Evolutionary conservation across 768 basidiomycete species (phyloP).

Genomic region (Peribolospora kevripleyi): DNA sequence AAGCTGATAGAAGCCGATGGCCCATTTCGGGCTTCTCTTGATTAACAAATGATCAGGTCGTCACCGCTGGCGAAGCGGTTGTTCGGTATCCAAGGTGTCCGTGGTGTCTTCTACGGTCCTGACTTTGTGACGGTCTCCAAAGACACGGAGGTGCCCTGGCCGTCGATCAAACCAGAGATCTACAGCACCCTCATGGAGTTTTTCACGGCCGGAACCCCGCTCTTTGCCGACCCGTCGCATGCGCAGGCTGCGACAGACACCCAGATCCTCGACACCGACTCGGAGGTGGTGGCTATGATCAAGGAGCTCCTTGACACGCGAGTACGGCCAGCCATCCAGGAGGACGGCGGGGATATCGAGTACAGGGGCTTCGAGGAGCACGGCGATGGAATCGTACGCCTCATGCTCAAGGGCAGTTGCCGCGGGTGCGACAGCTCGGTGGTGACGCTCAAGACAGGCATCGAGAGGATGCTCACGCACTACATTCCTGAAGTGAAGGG

Average conservation of each 20-base stretch:
- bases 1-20: too few relatives aligned
- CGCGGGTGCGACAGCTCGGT: slow-evolving; percentile 81
- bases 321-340: slow-evolving; percentile 90
- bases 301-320: slow-evolving; percentile 89
- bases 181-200: slow-evolving; percentile 92
- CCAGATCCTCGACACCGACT: slow-evolving; percentile 72
- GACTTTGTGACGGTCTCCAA: slow-evolving; percentile 96
- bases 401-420: slow-evolving; percentile 92
- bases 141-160: slow-evolving; percentile 60
- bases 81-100: slow-evolving; percentile 82
- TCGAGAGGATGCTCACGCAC: slow-evolving; percentile 97
- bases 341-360: slow-evolving; percentile 96
- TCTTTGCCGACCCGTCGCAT: slow-evolving; percentile 47
- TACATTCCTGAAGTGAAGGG: slow-evolving; percentile 90
- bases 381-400: slow-evolving; percentile 39
- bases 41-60: too few relatives aligned
- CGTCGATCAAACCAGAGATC: slow-evolving; percentile 82
- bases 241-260: slow-evolving; percentile 81
- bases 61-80: slow-evolving; percentile 87
- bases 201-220: slow-evolving; percentile 67
- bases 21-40: too few relatives aligned
- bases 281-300: slow-evolving; percentile 95
- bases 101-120: slow-evolving; percentile 75
- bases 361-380: slow-evolving; percentile 72
- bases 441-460: slow-evolving; percentile 86